Conservation (phyloP, 768 basidiomycete genomes). For the Russula lepida region DNA sequence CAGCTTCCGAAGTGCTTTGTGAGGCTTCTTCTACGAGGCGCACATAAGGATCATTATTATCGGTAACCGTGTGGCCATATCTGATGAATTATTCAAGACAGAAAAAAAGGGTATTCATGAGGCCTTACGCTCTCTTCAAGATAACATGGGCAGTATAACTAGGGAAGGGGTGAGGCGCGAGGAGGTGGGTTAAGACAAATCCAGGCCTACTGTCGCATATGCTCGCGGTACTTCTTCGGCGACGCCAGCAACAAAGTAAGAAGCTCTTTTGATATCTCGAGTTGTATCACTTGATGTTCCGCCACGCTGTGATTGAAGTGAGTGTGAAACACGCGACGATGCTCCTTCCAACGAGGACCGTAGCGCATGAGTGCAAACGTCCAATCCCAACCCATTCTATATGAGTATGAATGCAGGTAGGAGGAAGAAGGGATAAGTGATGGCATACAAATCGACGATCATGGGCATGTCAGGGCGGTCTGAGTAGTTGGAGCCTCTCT, state of each 20-base stretch:
- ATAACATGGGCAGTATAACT: constrained; percentile 9
- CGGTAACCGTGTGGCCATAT: constrained; percentile 17
- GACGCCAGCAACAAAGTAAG: constrained; percentile 16
- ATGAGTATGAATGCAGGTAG: background rate
- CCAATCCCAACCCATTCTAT: constrained; percentile 24
- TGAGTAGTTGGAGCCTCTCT: constrained; percentile 23
- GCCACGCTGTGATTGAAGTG: constrained; percentile 18
- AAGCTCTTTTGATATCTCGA: constrained; percentile 12
- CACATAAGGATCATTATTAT: constrained; percentile 16
- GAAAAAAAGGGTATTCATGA: background rate
- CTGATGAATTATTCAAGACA: background rate
- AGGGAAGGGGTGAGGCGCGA: background rate
- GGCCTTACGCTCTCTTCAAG: constrained; percentile 11
- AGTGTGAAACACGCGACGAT: constrained; percentile 22
- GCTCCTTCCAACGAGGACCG: constrained; percentile 22
- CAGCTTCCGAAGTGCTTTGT: constrained; percentile 14
- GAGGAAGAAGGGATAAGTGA: background rate
- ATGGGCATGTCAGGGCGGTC: constrained; percentile 23
- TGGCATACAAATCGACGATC: constrained; percentile 21
- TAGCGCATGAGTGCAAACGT: constrained; percentile 22
- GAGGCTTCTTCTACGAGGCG: constrained; percentile 15
- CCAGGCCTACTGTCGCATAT: constrained; percentile 14
- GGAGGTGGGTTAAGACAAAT: background rate
- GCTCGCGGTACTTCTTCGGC: constrained; percentile 17
- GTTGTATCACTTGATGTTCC: constrained; percentile 16